A percentile compares a stretch with the other conserved stretches of the same genome.
phyloP scores from a whole-genome alignment of 306 rosid genomes.

The Cicer pinnatifidum region DNA sequence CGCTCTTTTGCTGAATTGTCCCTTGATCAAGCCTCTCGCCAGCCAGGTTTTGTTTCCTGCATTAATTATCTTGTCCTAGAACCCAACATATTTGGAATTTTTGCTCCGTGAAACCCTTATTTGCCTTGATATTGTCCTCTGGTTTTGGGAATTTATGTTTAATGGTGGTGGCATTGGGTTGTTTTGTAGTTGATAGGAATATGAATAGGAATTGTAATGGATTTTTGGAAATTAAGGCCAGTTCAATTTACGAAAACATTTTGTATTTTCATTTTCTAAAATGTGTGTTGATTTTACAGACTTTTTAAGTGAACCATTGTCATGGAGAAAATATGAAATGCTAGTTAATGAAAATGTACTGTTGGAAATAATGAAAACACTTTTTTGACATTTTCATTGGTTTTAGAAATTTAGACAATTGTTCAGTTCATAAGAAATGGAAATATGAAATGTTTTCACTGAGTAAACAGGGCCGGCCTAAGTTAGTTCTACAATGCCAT shows the following conservation, averaged over 20 bases:
- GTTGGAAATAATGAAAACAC: no score
- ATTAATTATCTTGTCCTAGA: neutral
- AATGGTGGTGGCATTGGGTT: constrained; percentile 19
- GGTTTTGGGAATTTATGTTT: neutral
- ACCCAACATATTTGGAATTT: neutral
- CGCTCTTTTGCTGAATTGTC: constrained; percentile 90
- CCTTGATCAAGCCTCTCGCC: constrained; percentile 88
- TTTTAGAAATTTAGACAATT: no score
- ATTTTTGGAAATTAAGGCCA: constrained; percentile 1
- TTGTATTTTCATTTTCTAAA: no score
- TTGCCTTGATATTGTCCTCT: constrained; percentile 10
- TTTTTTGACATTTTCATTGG: no score
- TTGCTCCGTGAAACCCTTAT: constrained; percentile 10
- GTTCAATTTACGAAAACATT: no score
- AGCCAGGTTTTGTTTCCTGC: constrained; percentile 65
- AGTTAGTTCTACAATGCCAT: constrained; percentile 20
- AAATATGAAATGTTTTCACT: no score
- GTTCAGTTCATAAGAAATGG: no score
- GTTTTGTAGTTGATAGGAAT: constrained; percentile 18
- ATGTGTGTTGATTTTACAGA: no score
- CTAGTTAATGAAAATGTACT: no score
- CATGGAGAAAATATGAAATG: no score
- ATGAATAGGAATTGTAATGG: constrained; percentile 25
- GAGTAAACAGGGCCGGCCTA: no score
- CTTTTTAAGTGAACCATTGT: no score